Base-by-base conservation (phyloP, 1,284 basidiomycete species). In the Marasmius tenuissimus region DNA sequence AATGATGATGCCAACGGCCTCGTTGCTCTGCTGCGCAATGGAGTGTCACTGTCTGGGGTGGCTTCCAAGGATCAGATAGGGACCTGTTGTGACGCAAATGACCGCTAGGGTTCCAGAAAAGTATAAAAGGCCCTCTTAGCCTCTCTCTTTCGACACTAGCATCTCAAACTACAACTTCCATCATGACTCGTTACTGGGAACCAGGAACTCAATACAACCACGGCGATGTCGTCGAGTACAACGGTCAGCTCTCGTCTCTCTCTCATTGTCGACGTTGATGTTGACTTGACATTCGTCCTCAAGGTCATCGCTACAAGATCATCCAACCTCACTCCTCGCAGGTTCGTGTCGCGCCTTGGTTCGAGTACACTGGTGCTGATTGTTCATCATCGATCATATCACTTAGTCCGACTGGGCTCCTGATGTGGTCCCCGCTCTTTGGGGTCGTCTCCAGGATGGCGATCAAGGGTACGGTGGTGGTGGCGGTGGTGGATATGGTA, bases 321-420 rank as follows among this genome's bases (percentile, higher is more conserved):
- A 84, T 91, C 66, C 88, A 91, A 70, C 76, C 86, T 12, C 90
- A 92, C 73, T 75, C 72, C 53, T 89, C 89, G 33, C 86, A 90
- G 80, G 88, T 84, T 61, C 51, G 12, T 57, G 9, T 22, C 47
- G 20, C 52, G 11, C 20, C 34, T 40, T 63, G 16, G n/a, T 35
- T 39, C 1, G 16, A 14, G 18, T 38, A 9, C 1, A 47, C 34
- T 27, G n/a, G 49, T 45, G 35, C 20, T 42, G 35, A 47, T 53
- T 22, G 20, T 45, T 18, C 16, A 47, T 27, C 50, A 37, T 22
- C 50, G 57, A 39, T 38, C 37, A 60, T 12, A 34, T 8, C 33
- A n/a, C 16, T 57, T 66, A 90, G 86, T 61, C 76, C 38, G 87
- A 89, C 65, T 91, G 89, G 90, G 73, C 83, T 35, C 89, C 89